Conservation (phyloP, 345 rosid genomes). For the Linum tenue region DNA sequence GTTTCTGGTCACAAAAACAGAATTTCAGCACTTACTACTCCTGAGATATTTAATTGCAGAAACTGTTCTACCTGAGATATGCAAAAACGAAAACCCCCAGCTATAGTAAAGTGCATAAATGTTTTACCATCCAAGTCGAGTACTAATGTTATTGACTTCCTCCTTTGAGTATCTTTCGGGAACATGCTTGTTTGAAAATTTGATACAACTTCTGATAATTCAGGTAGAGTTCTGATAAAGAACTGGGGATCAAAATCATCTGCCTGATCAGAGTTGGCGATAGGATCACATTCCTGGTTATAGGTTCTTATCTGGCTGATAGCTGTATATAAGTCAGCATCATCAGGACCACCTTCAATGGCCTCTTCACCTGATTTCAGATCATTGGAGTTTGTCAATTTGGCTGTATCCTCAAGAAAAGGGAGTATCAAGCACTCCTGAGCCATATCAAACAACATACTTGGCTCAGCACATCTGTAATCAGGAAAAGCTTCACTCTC, state of each 20-base stretch:
- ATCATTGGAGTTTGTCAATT: conserved; percentile 32
- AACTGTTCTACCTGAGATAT: no score
- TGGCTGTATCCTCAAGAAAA: conserved; percentile 54
- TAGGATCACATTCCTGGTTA: conserved; percentile 38
- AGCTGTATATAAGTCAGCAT: conserved; percentile 47
- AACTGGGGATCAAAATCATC: conserved; percentile 76
- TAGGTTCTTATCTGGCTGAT: conserved; percentile 49
- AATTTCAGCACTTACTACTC: neutral
- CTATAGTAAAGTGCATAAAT: neutral
- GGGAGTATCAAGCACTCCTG: conserved; percentile 75
- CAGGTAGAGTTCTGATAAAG: conserved; percentile 65
- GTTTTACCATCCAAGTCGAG: conserved; percentile 94
- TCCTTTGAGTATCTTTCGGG: conserved; percentile 36
- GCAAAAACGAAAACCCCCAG: no score
- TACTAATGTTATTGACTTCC: conserved; percentile 63
- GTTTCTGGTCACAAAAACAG: conserved; percentile 40
- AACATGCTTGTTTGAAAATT: conserved; percentile 34
- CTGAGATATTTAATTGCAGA: no score
- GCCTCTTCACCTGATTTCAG: conserved; percentile 37
- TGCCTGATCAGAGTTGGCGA: conserved; percentile 39
- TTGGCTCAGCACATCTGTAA: conserved; percentile 51
- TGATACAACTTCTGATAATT: conserved; percentile 63
- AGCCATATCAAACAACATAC: conserved; percentile 43
- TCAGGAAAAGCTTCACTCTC: conserved; percentile 40
- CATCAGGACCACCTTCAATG: conserved; percentile 26